Base-by-base conservation (phyloP, 192 early-diverging fungal species). In the Podila minutissima region DNA sequence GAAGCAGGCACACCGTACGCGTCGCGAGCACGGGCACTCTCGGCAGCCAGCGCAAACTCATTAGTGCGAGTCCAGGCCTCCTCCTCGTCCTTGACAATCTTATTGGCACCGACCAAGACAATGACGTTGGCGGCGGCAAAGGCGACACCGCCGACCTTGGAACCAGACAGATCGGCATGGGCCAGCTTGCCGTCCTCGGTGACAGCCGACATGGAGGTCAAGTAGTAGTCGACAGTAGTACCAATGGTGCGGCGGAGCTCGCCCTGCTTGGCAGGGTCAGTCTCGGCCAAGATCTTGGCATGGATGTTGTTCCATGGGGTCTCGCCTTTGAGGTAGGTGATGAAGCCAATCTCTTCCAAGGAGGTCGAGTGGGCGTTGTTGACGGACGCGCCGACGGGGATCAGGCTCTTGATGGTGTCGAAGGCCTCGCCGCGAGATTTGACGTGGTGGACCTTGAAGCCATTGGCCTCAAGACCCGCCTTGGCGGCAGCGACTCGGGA, bases 311-410 rank as follows among this genome's bases (percentile, higher is more conserved):
- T 64, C 73, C 68, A 83, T 5, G 32, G 29, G 17, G 83, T 75
- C 35, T 74, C 62, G 35, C 72, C 82, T 60, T 85, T 85, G 29
- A 85, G 74, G 58, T 77, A 85, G 37, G 70, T 74, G 33, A 83
- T 83, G 59, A 85, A 85, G 50, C 83, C 83, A 61, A 85, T 85
- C 66, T 85, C 81, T 41, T 83, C 83, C 20, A 85, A 62, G 8
- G 83, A 63, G 3, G 83, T 85, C 3, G 82, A 83, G 58, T 85
- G 82, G 37, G 71, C 83, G 22, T 83, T 85, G 67, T 78, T 83
- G 68, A 85, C 71, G 15, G 74, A 77, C 38, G 66, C 62, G 15
- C 83, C 83, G n/a, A 66, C 57, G n/a, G 83, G 83, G 59, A 85
- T 85, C 50, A 83, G 29, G 31, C 33, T 57, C 82, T 85, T 85